Evolutionary conservation across 208 protist species (phyloP).

Genomic region (Plasmodiophora brassicae): DNA sequence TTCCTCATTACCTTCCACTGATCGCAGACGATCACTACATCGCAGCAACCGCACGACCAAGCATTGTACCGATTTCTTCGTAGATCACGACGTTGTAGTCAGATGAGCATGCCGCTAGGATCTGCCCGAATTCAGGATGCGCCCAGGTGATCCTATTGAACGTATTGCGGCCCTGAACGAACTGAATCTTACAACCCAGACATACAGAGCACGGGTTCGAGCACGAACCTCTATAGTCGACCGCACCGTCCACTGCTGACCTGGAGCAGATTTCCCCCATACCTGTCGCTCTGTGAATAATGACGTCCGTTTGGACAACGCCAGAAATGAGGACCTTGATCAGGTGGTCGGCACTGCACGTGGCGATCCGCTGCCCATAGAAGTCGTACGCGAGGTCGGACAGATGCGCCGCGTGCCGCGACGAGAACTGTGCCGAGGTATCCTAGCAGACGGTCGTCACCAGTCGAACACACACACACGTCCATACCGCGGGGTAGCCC

Average conservation of each 20-base stretch:
- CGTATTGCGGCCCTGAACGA: constrained; percentile 65
- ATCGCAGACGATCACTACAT: neutral
- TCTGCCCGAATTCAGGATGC: constrained; percentile 75
- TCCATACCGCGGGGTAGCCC: no score
- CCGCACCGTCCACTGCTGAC: no score
- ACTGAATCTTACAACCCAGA: neutral
- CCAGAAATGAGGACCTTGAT: no score
- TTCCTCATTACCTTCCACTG: neutral
- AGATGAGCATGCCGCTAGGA: constrained; percentile 71
- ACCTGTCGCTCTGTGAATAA: no score
- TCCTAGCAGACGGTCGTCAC: no score
- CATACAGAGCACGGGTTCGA: constrained; percentile 34
- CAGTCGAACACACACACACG: no score
- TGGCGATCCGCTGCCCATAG: constrained; percentile 38
- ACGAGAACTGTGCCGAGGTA: no score
- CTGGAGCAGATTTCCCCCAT: constrained; percentile 36
- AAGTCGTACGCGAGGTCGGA: constrained; percentile 41
- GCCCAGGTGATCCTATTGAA: constrained; percentile 73
- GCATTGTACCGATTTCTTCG: neutral
- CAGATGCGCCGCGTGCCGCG: neutral
- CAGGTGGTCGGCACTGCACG: constrained; percentile 29
- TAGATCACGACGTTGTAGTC: constrained; percentile 62
- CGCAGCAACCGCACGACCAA: neutral
- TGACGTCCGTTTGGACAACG: no score
- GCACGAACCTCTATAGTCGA: neutral